Conservation (phyloP, 2,329 filamentous ascomycete genomes). For the Talaromyces sp. region DNA sequence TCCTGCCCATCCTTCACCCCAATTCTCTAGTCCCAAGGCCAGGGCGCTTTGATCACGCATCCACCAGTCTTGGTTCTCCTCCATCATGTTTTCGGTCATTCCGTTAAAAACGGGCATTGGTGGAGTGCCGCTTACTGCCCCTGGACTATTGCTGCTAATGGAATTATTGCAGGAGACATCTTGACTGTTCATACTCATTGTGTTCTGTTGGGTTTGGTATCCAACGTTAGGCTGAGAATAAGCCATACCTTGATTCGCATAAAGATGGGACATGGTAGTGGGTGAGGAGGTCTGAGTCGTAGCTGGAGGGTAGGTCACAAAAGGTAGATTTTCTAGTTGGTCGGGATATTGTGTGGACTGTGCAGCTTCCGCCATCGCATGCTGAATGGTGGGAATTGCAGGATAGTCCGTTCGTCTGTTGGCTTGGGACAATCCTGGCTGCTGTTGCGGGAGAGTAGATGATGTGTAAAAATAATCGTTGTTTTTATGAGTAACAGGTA, state of each 20-base stretch:
- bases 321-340: not conserved
- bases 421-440: slow-evolving; percentile 18
- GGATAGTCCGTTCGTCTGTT: not conserved
- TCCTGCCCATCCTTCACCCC: slow-evolving; percentile 40
- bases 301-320: not conserved
- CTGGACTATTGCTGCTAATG: slow-evolving; percentile 24
- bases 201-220: slow-evolving; percentile 5
- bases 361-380: not conserved
- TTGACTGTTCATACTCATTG: slow-evolving; percentile 27
- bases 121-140: slow-evolving; percentile 42
- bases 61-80: slow-evolving; percentile 65
- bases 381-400: not conserved
- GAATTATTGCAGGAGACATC: slow-evolving; percentile 22
- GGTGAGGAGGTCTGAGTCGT: not conserved
- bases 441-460: slow-evolving; percentile 17
- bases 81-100: slow-evolving; percentile 55
- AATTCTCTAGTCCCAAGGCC: slow-evolving; percentile 61
- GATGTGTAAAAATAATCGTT: slow-evolving; percentile 4
- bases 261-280: not conserved
- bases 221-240: not conserved
- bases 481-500: not conserved
- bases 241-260: not conserved
- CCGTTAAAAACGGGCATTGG: slow-evolving; percentile 56
- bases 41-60: slow-evolving; percentile 60
- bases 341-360: not conserved